Base-by-base conservation (phyloP, 805 yeast genomes). In the Yamadazyma laniorum region DNA sequence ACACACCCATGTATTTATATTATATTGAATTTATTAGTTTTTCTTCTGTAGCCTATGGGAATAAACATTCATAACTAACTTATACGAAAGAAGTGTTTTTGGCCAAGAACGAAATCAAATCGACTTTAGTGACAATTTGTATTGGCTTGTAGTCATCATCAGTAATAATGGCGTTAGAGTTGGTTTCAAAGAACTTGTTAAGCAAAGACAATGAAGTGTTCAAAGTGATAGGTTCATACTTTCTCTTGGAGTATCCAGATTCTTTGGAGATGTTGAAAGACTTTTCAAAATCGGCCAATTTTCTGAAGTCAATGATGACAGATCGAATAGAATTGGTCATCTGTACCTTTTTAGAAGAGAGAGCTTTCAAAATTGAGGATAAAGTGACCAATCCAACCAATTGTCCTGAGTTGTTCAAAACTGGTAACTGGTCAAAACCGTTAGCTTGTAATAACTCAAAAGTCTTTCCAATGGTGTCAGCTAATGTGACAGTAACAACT, bases 341-440 rank as follows among this genome's bases (percentile, higher is more conserved):
- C 37, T 77, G 74, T 31, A 79, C 72, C 40, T 74, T 66, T 52
- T 79, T 79, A 40, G 77, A 74, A 6, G 91, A 80, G 34, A 86
- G 65, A 18, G 75, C 71, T 52, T 82, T 81, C 55, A 86, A 69
- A 48, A 86, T 68, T 55, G 79, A 78, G 12, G 91, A 84, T 45
- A 86, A 68, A 3, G 95, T 86, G 26, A 85, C 80, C 46, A 86
- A 67, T 34, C 95, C 95, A 43, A 81, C 69, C 46, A 86, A 71
- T 49, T 81, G 78, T 21, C 82, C 84, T 22, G 70, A 65, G 31
- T 67, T 52, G 47, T 68, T 72, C 48, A 85, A 72, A 3, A 86
- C 95, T 15, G 95, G 95, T 50, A 86, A 67, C 63, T 86, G 95
- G 58, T 86, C 95, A 52, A 85, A 86, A 1, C 88, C 89, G 55